Evolutionary conservation across 108 stramenopile species (phyloP), one percentile per base, ranked within the genome.

Genomic region (Nitzschia sp.): DNA sequence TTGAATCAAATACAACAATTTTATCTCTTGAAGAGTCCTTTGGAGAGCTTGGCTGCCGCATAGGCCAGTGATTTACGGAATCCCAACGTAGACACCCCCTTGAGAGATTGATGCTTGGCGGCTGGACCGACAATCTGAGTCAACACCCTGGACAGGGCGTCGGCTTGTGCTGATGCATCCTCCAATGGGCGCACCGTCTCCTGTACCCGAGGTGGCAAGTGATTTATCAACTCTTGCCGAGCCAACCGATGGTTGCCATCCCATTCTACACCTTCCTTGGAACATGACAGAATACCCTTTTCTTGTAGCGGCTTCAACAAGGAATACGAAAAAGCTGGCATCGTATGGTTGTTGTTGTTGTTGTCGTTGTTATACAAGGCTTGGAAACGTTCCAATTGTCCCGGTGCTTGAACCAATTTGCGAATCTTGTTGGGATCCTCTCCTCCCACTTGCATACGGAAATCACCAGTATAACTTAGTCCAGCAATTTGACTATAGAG

Each of bases 401-500:
- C 92, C 0, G 85, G 85, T 19, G 83, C 69, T 24, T 79, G 75
- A 0, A 94, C 88, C 29, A 94, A 71, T 58, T 88, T 91, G 14
- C 64, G 63, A 24, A 91, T 63, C 60, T 94, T 94, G 57, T 81
- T 41, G 12, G 89, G 89, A 81, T 94, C 89, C 73, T 94, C 92
- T 7, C 79, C 92, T 39, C 92, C 92, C 19, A 84, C 76, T 70
- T 84, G 63, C 85, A 89, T 91, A 24, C 92, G 84, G 67, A 83
- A 80, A 77, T 94, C 92, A 37, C 92, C 92, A 0, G 80, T 72
- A 53, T 94, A 94, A 24, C 88, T 89, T n/a, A 94, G 64, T 44
- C 65, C 37, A 22, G 92, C 86, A 54, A 94, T 88, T 53, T 71
- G 71, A 38, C 44, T 51, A 60, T 70, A 84, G 3, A 82, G 40